These are phyloP conservation scores for Iodosphaeria phyllophila DNA, from an alignment of 2,329 filamentous ascomycete genomes.

Conservation along the genomic window DNA sequence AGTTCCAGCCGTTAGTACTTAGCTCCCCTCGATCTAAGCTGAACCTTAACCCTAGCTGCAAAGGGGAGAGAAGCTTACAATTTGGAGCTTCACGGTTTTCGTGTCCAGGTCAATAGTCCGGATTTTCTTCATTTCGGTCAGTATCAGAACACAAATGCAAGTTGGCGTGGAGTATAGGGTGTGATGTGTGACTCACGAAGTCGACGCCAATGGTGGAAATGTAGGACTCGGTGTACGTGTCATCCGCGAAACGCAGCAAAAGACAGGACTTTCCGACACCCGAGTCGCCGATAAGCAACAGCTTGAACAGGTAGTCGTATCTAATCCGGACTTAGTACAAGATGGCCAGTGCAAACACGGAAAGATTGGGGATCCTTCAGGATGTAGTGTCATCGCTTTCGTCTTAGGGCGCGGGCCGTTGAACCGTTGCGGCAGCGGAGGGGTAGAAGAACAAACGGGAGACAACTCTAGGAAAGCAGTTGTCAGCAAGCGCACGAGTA, in stretches of 20 bases:
- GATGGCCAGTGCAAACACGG: no score
- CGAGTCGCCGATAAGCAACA: slow-evolving; percentile 99
- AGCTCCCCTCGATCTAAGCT: no score
- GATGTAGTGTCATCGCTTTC: no score
- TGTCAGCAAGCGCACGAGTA: no score
- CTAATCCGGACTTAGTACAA: no score
- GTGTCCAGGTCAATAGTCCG: slow-evolving; percentile 97
- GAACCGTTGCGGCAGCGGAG: no score
- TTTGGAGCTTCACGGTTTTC: slow-evolving; percentile 99
- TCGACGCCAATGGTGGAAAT: slow-evolving; percentile 99
- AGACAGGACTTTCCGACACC: slow-evolving; percentile 99
- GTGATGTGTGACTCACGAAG: slow-evolving; percentile 76
- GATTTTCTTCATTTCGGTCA: slow-evolving; percentile 62
- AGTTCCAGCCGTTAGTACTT: no score
- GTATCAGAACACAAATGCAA: slow-evolving; percentile 4
- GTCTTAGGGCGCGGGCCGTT: no score
- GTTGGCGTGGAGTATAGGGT: background rate
- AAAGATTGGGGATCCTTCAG: no score
- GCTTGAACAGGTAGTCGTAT: slow-evolving; percentile 99
- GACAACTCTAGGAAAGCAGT: no score
- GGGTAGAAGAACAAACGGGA: no score
- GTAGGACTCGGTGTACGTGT: slow-evolving; percentile 98
- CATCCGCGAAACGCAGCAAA: slow-evolving; percentile 92
- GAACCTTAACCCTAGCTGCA: background rate
- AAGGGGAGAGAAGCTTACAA: slow-evolving; percentile 41